phyloP scores from a whole-genome alignment of 495 filamentous ascomycete species.

The Pyrenula massariospora region DNA sequence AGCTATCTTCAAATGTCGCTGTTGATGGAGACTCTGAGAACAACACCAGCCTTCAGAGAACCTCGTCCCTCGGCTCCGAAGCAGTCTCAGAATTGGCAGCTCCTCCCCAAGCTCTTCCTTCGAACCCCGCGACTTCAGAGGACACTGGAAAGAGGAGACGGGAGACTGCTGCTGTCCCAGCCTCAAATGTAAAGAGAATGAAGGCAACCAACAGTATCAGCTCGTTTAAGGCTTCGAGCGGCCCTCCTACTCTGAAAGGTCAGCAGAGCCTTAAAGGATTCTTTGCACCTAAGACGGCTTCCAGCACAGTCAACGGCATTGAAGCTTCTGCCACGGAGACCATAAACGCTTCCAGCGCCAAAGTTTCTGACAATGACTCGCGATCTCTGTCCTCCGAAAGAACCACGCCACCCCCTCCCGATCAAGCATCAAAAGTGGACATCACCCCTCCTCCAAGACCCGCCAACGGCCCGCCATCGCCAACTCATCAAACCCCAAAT shows the following conservation, averaged over 20 bases:
- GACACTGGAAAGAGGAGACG: conserved; percentile 1
- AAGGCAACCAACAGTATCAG: conserved; percentile 21
- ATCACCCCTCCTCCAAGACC: too few species aligned
- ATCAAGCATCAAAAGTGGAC: too few species aligned
- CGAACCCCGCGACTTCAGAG: not conserved
- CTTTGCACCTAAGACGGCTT: conserved; percentile 50
- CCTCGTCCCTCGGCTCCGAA: not conserved
- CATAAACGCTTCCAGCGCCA: not conserved
- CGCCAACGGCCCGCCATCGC: too few species aligned
- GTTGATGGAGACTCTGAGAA: not conserved
- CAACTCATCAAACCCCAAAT: too few species aligned
- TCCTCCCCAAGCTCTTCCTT: conserved; percentile 2
- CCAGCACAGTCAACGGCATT: not conserved
- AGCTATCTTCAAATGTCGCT: not conserved
- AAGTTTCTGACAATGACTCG: not conserved
- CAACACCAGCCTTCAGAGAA: not conserved
- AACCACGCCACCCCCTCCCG: not conserved
- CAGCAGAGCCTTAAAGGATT: conserved; percentile 77
- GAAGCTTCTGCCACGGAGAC: not conserved
- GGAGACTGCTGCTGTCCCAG: conserved; percentile 4
- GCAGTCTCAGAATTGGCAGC: not conserved
- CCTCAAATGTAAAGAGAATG: conserved; percentile 27
- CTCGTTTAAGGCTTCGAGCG: not conserved
- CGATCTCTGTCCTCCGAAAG: conserved; percentile 1
- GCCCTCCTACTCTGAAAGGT: conserved; percentile 24